phyloP scores from a whole-genome alignment of 1,284 basidiomycete species.

The Porodaedalea pini region DNA sequence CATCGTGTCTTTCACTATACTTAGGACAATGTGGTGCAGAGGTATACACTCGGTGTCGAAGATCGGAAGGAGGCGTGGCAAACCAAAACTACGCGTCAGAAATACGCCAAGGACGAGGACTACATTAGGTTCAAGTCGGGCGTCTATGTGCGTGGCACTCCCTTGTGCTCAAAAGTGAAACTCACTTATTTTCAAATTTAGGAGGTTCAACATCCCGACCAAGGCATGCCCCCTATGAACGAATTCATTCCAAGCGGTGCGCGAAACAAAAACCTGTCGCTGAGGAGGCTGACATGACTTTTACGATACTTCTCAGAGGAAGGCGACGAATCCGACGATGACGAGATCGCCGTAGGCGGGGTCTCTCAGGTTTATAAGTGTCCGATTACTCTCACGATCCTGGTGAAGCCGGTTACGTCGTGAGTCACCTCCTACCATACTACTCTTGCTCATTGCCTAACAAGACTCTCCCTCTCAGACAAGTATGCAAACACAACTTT shows the following conservation, averaged over 20 bases:
- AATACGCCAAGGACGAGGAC: slow-evolving; percentile 59
- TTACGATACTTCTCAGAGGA: too few species aligned
- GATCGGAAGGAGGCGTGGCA: slow-evolving; percentile 45
- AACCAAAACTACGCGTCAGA: slow-evolving; percentile 65
- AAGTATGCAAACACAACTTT: slow-evolving; percentile 69
- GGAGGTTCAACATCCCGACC: slow-evolving; percentile 66
- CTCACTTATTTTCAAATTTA: slow-evolving; percentile 29
- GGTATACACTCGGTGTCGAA: slow-evolving; percentile 45
- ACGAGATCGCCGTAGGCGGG: slow-evolving; percentile 80
- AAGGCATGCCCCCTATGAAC: slow-evolving; percentile 72
- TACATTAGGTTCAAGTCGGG: slow-evolving; percentile 63
- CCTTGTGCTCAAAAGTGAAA: background rate
- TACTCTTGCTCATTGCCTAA: slow-evolving; percentile 6
- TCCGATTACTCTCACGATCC: slow-evolving; percentile 63
- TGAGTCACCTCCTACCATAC: slow-evolving; percentile 35
- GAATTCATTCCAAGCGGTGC: slow-evolving; percentile 68
- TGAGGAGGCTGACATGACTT: too few species aligned
- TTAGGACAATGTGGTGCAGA: slow-evolving; percentile 46
- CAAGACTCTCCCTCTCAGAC: slow-evolving; percentile 35
- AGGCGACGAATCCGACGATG: slow-evolving; percentile 65
- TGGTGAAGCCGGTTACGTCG: slow-evolving; percentile 74
- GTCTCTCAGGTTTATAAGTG: slow-evolving; percentile 79
- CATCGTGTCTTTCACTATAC: background rate
- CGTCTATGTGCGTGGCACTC: slow-evolving; percentile 57
- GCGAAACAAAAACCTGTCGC: slow-evolving; percentile 11